A percentile compares a stretch with the other conserved stretches of the same genome.
Evolutionary conservation across 257 asterid genomes (phyloP).

Genomic region (Cordia subcordata): DNA sequence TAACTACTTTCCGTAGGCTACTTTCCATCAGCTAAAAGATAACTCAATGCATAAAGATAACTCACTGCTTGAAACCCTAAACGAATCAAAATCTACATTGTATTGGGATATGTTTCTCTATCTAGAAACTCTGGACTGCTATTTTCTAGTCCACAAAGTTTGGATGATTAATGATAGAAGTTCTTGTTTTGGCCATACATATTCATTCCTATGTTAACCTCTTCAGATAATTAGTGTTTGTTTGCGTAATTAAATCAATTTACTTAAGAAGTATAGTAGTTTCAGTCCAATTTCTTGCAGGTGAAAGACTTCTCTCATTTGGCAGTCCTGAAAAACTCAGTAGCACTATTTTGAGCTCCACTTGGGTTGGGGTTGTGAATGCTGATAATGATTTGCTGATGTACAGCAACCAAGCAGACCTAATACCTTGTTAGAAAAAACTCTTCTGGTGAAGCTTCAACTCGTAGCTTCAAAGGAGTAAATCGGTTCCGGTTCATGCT

Average conservation of each 20-base stretch:
- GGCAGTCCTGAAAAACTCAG: constrained; percentile 40
- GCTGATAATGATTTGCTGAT: constrained; percentile 28
- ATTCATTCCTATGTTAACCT: too few species aligned
- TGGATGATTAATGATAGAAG: background rate
- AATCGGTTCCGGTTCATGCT: constrained; percentile 48
- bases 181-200: background rate
- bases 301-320: constrained; percentile 50
- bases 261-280: too few species aligned
- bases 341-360: constrained; percentile 35
- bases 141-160: constrained; percentile 39
- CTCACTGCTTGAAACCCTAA: too few species aligned
- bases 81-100: too few species aligned
- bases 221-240: too few species aligned
- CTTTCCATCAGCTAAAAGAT: too few species aligned
- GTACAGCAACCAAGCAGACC: constrained; percentile 32
- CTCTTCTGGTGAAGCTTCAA: constrained; percentile 25
- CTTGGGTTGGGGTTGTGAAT: constrained; percentile 41
- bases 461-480: constrained; percentile 29
- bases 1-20: too few species aligned
- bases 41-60: too few species aligned
- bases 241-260: too few species aligned
- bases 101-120: too few species aligned
- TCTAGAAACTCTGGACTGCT: constrained; percentile 33
- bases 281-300: constrained; percentile 10
- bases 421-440: constrained; percentile 34